Conservation (phyloP, 2,329 filamentous ascomycete genomes). For the Botrytis elliptica region DNA sequence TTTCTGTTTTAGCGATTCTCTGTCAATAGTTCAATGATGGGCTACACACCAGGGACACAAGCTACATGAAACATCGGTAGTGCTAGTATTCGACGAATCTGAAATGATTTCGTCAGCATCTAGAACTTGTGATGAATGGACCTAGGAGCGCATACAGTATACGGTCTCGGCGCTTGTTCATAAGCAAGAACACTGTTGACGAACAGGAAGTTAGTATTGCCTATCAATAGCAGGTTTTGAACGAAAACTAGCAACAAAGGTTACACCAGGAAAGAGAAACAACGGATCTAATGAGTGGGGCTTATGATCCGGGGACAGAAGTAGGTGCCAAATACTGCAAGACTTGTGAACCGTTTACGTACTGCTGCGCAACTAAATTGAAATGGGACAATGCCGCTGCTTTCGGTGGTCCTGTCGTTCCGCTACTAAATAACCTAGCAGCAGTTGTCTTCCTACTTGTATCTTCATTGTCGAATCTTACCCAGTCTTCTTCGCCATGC, state of each 20-base stretch:
- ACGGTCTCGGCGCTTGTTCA: slow-evolving; percentile 54
- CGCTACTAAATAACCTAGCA: slow-evolving; percentile 47
- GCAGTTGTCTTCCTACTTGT: slow-evolving; percentile 39
- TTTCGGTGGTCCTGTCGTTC: slow-evolving; percentile 58
- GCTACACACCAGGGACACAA: slow-evolving; percentile 59
- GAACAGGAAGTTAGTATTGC: neutral
- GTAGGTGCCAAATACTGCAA: no score
- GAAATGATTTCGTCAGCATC: slow-evolving; percentile 34
- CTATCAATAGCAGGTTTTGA: neutral
- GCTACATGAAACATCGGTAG: slow-evolving; percentile 59
- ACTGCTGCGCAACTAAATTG: slow-evolving; percentile 40
- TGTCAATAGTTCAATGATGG: neutral
- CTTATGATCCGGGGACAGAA: no score
- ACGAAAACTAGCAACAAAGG: neutral
- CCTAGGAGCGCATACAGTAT: slow-evolving; percentile 57
- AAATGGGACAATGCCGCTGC: slow-evolving; percentile 42
- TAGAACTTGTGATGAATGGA: neutral
- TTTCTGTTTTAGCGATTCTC: neutral
- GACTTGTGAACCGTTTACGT: no score
- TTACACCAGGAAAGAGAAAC: no score
- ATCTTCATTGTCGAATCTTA: slow-evolving; percentile 32
- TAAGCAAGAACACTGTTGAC: slow-evolving; percentile 38
- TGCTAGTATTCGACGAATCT: slow-evolving; percentile 50
- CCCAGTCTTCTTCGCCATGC: slow-evolving; percentile 34
- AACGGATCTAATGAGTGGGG: no score